phyloP scores from a whole-genome alignment of 129 eudicot genomes.

The Tagetes erecta region DNA sequence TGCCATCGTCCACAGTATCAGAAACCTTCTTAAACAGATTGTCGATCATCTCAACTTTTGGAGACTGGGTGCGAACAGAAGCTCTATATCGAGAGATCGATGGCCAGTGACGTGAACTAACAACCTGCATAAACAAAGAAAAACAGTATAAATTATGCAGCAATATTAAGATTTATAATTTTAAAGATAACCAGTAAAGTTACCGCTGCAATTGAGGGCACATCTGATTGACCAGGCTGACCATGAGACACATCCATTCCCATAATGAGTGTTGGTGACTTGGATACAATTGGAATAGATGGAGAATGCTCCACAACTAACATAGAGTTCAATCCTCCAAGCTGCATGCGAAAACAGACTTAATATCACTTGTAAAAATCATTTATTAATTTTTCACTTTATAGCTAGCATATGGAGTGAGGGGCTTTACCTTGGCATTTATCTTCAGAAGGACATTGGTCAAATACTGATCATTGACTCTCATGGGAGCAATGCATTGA shows the following conservation, averaged over 20 bases:
- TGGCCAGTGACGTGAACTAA: constrained; percentile 82
- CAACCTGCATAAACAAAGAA: constrained; percentile 47
- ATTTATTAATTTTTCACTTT: not conserved
- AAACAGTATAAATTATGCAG: not conserved
- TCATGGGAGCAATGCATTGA: constrained; percentile 76
- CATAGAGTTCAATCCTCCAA: constrained; percentile 82
- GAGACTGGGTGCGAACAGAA: constrained; percentile 66
- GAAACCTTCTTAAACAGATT: constrained; percentile 59
- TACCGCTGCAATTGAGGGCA: constrained; percentile 92
- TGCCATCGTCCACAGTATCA: constrained; percentile 68
- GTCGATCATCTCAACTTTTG: constrained; percentile 76
- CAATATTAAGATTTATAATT: not conserved
- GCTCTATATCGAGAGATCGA: constrained; percentile 74
- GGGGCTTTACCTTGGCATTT: constrained; percentile 64
- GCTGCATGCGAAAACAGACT: constrained; percentile 40
- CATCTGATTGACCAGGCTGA: constrained; percentile 74
- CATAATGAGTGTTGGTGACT: constrained; percentile 65
- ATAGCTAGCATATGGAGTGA: not conserved
- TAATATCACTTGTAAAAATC: not conserved
- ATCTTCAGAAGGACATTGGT: constrained; percentile 78
- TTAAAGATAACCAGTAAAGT: not conserved
- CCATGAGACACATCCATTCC: constrained; percentile 93
- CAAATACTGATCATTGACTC: constrained; percentile 76
- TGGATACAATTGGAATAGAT: constrained; percentile 63
- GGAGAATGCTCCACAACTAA: constrained; percentile 52